phyloP scores from a whole-genome alignment of 2,329 filamentous ascomycete species.

The Triangularia setosa region DNA sequence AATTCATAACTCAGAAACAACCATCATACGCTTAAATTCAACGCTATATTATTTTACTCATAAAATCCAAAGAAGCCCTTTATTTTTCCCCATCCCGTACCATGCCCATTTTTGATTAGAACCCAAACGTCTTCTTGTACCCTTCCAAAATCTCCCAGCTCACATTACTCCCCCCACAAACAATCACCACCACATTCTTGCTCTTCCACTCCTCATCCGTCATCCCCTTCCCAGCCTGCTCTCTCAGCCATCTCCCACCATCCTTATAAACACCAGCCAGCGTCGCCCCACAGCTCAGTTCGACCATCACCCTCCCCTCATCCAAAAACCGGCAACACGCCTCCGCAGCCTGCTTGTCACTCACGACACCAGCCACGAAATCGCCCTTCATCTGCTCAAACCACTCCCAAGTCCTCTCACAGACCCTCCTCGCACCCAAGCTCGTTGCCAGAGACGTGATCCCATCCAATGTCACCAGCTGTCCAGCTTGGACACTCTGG shows the following conservation, averaged over 20 bases:
- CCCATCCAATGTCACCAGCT: slow-evolving; percentile 57
- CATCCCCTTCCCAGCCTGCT: slow-evolving; percentile 48
- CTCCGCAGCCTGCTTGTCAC: slow-evolving; percentile 74
- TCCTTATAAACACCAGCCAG: slow-evolving; percentile 65
- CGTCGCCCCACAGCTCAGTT: slow-evolving; percentile 80
- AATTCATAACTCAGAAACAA: not conserved
- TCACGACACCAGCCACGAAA: slow-evolving; percentile 57
- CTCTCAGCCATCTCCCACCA: slow-evolving; percentile 48
- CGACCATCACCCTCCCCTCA: slow-evolving; percentile 76
- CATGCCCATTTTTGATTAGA: not conserved
- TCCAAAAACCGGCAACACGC: slow-evolving; percentile 75
- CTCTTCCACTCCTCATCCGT: slow-evolving; percentile 55
- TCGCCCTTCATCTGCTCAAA: slow-evolving; percentile 36
- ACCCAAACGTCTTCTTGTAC: slow-evolving; percentile 49
- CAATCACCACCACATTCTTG: slow-evolving; percentile 75
- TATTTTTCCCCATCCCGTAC: not conserved
- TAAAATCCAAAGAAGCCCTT: not conserved
- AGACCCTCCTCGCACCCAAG: slow-evolving; percentile 65
- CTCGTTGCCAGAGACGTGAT: slow-evolving; percentile 71
- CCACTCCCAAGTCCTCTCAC: slow-evolving; percentile 55
- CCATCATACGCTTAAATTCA: not conserved
- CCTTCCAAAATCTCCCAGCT: slow-evolving; percentile 56
- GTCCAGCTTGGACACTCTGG: slow-evolving; percentile 44
- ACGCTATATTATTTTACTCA: not conserved
- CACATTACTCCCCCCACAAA: slow-evolving; percentile 76